Percentiles rank a stretch among this genome's conserved stretches.
Conservation (phyloP, 257 asterid species). For the Fraxinus excelsior region DNA sequence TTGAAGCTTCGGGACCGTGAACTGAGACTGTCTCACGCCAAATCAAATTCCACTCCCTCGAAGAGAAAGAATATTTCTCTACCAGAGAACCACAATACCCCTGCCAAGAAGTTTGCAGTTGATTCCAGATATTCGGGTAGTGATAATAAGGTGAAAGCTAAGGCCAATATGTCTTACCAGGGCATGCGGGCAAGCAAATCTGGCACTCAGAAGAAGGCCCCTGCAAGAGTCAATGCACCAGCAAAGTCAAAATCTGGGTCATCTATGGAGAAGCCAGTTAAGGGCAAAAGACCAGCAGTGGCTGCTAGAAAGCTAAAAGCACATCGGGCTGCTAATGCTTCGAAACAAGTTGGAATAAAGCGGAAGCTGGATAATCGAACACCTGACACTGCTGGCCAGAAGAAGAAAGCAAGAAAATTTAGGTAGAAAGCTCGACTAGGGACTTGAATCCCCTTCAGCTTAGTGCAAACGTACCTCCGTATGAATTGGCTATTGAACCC, state of each 20-base stretch:
- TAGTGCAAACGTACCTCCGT: background rate
- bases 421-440: constrained; percentile 15
- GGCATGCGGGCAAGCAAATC: constrained; percentile 82
- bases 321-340: constrained; percentile 35
- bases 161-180: constrained; percentile 57
- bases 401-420: constrained; percentile 71
- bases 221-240: constrained; percentile 21
- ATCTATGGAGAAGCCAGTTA: constrained; percentile 27
- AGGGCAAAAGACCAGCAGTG: constrained; percentile 75
- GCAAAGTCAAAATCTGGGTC: constrained; percentile 32
- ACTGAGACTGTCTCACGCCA: constrained; percentile 70
- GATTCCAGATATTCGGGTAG: constrained; percentile 40
- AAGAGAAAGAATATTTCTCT: constrained; percentile 48
- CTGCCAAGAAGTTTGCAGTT: constrained; percentile 46
- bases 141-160: constrained; percentile 28
- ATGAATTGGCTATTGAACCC: background rate
- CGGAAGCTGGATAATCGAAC: constrained; percentile 63
- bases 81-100: constrained; percentile 29
- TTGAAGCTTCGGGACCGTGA: constrained; percentile 75
- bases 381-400: constrained; percentile 51
- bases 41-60: constrained; percentile 46
- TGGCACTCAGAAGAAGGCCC: constrained; percentile 62
- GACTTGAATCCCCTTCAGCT: background rate
- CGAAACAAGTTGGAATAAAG: constrained; percentile 54
- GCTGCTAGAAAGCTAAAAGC: constrained; percentile 77